Evolutionary conservation across 116 monocot species (phyloP).

Genomic region (Phalaenopsis hybrid): DNA sequence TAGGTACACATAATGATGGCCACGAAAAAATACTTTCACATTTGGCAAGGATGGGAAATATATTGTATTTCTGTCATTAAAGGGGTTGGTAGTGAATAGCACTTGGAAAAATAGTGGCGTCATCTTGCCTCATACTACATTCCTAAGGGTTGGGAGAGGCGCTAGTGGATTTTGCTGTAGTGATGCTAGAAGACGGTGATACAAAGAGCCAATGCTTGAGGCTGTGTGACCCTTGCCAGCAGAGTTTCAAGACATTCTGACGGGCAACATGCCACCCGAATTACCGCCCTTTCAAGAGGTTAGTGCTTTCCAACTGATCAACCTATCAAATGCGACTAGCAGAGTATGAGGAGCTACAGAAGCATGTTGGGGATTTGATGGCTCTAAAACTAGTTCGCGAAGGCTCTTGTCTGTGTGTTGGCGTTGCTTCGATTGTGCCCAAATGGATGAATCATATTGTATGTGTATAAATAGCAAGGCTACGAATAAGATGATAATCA

Average conservation of each 20-base stretch:
- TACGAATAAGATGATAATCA: conserved; percentile 5
- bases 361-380: not conserved
- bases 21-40: too few species aligned
- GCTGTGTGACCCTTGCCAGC: not conserved
- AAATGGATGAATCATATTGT: conserved; percentile 2
- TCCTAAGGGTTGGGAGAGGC: too few species aligned
- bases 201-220: not conserved
- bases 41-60: too few species aligned
- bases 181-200: too few species aligned
- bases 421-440: not conserved
- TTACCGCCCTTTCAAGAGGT: conserved; percentile 4
- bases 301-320: not conserved
- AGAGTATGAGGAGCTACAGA: conserved; percentile 4
- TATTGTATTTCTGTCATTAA: too few species aligned
- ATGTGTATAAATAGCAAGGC: conserved; percentile 6
- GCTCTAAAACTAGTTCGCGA: not conserved
- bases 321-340: conserved; percentile 11
- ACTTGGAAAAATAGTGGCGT: too few species aligned
- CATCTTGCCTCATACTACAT: too few species aligned
- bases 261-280: not conserved
- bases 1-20: too few species aligned
- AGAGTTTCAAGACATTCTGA: not conserved
- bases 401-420: conserved; percentile 6
- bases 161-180: too few species aligned
- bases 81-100: too few species aligned